These are phyloP conservation scores for Calvatia gigantea DNA, from an alignment of 768 basidiomycete genomes.

Conservation along the genomic window DNA sequence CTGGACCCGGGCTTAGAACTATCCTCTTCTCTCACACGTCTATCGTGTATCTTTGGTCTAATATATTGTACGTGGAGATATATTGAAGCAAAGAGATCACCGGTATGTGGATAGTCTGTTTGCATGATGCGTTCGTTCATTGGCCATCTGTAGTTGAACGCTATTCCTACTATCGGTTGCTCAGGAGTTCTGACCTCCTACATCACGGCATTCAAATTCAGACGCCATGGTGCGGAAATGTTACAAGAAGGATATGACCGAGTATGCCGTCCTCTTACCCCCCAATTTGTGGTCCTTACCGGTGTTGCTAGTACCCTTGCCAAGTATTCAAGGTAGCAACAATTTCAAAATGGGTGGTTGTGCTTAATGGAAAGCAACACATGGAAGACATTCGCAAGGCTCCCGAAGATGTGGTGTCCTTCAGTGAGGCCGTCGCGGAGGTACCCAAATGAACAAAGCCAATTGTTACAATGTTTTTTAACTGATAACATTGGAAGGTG, in stretches of 20 bases:
- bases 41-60: not conserved
- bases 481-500: constrained; percentile 22
- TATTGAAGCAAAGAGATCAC: constrained; percentile 10
- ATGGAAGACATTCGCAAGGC: constrained; percentile 32
- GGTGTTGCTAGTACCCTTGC: constrained; percentile 6
- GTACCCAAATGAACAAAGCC: not conserved
- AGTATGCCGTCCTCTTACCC: constrained; percentile 6
- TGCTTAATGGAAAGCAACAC: constrained; percentile 25
- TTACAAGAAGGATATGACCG: constrained; percentile 23
- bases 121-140: not conserved
- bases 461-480: not conserved
- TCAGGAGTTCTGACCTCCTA: constrained; percentile 22
- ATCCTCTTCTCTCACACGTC: not conserved
- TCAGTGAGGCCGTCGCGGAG: constrained; percentile 10
- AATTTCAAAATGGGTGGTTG: constrained; percentile 27
- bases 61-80: not conserved
- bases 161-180: constrained; percentile 23
- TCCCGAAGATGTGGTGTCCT: constrained; percentile 24
- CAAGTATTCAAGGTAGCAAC: constrained; percentile 13
- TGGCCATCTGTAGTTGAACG: not conserved
- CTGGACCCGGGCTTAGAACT: not conserved
- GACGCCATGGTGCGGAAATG: constrained; percentile 19
- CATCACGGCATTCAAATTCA: constrained; percentile 20
- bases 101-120: not conserved
- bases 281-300: not conserved